These are phyloP conservation scores for Sonneratia alba DNA, from an alignment of 345 rosid genomes.

Conservation along the genomic window DNA sequence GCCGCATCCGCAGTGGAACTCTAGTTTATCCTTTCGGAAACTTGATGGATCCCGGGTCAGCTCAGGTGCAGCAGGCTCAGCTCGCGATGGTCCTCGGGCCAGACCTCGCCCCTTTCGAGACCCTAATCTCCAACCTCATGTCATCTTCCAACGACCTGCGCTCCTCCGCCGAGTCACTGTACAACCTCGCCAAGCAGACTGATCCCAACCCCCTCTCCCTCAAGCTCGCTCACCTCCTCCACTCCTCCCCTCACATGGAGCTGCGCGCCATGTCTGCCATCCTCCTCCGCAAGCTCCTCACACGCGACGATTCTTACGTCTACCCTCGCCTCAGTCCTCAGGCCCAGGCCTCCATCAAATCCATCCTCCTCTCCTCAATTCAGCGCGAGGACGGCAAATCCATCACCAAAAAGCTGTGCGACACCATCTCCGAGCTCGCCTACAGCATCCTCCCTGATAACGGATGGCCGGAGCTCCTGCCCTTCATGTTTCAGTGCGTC, in stretches of 20 bases:
- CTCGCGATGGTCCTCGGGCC: constrained; percentile 74
- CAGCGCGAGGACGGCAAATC: constrained; percentile 77
- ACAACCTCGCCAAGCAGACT: constrained; percentile 83
- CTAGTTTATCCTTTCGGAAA: constrained; percentile 4
- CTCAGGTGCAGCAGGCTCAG: constrained; percentile 73
- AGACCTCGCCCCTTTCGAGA: constrained; percentile 77
- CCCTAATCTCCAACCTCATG: constrained; percentile 80
- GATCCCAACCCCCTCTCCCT: constrained; percentile 79
- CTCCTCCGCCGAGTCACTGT: constrained; percentile 70
- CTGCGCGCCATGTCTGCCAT: constrained; percentile 92
- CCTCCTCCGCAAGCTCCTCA: constrained; percentile 85
- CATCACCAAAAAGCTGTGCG: constrained; percentile 80
- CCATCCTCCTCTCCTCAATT: constrained; percentile 54
- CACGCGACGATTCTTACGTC: constrained; percentile 79
- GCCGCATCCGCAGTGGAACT: constrained; percentile 4
- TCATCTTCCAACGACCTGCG: constrained; percentile 92
- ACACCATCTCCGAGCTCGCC: constrained; percentile 91
- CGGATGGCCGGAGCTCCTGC: constrained; percentile 94
- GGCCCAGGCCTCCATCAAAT: constrained; percentile 81
- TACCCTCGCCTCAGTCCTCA: constrained; percentile 70
- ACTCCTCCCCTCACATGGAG: constrained; percentile 61
- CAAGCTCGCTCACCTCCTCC: constrained; percentile 78
- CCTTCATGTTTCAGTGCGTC: constrained; percentile 91
- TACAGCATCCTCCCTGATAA: constrained; percentile 72
- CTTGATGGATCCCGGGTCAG: constrained; percentile 65